These are phyloP conservation scores for Symbiodinium natans DNA, from an alignment of 73 alveolate species.

Conservation along the genomic window DNA sequence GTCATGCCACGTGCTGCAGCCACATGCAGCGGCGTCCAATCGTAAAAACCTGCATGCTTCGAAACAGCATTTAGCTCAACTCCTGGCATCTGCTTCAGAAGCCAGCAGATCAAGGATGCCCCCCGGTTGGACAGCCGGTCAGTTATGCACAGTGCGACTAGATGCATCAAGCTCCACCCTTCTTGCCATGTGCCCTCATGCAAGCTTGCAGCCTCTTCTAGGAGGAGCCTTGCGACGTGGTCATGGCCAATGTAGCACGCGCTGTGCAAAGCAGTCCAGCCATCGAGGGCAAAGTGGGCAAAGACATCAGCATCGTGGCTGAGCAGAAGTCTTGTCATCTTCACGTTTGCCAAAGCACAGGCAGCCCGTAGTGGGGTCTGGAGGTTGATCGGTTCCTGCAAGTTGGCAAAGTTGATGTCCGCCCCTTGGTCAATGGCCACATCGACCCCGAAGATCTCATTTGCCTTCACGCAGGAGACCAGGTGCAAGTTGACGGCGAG, in stretches of 20 bases:
- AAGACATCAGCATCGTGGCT: conserved; percentile 34
- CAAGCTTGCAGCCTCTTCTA: conserved; percentile 24
- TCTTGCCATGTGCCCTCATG: conserved; percentile 73
- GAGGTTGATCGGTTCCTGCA: conserved; percentile 65
- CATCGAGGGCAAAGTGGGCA: conserved; percentile 54
- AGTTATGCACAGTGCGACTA: conserved; percentile 46
- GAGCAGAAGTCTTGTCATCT: conserved; percentile 58
- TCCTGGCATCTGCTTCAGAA: conserved; percentile 52
- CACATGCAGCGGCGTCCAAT: conserved; percentile 78
- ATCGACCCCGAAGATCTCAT: conserved; percentile 10
- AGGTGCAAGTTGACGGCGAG: conserved; percentile 47
- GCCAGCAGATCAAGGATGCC: conserved; percentile 41
- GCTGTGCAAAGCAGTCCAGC: conserved; percentile 81
- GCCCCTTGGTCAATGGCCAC: conserved; percentile 49
- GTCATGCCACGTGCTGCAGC: conserved; percentile 67
- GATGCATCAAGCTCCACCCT: conserved; percentile 73
- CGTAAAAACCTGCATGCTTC: conserved; percentile 31
- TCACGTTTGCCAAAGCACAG: conserved; percentile 69
- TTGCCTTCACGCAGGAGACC: conserved; percentile 37
- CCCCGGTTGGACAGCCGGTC: conserved; percentile 44
- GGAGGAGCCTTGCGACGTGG: conserved; percentile 45
- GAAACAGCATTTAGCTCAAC: conserved; percentile 35
- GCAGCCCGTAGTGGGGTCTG: conserved; percentile 82
- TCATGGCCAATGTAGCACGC: conserved; percentile 83
- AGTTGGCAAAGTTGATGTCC: conserved; percentile 14